Conservation (phyloP, 139 green algal genomes). For the Chlamydomonas sp. region DNA sequence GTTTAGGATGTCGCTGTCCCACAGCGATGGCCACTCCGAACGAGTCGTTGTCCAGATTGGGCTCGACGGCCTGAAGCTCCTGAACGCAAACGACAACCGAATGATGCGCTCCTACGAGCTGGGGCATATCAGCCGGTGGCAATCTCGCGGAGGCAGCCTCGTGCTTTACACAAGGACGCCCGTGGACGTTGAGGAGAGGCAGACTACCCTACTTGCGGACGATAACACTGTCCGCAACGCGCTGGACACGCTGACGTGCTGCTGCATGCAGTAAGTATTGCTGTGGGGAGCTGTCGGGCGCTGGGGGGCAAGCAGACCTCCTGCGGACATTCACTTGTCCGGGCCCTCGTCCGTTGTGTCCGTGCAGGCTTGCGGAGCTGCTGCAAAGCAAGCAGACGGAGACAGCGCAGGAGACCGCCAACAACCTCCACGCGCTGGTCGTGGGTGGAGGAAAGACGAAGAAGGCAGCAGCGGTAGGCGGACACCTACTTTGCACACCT, state of each 20-base stretch:
- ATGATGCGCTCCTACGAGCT: conserved; percentile 81
- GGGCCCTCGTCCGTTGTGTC: not conserved
- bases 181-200: conserved; percentile 85
- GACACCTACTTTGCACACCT: no score
- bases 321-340: not conserved
- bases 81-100: conserved; percentile 54
- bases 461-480: not conserved
- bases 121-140: conserved; percentile 77
- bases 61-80: conserved; percentile 84
- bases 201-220: conserved; percentile 74
- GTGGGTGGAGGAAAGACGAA: conserved; percentile 51
- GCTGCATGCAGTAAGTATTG: conserved; percentile 83
- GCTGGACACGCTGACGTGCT: conserved; percentile 89
- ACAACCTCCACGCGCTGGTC: conserved; percentile 65
- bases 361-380: conserved; percentile 81
- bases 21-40: conserved; percentile 47
- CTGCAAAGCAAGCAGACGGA: conserved; percentile 73
- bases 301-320: not conserved
- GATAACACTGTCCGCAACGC: conserved; percentile 73
- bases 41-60: conserved; percentile 75
- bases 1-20: conserved; percentile 49
- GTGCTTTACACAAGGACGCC: conserved; percentile 85
- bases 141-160: conserved; percentile 64
- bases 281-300: not conserved
- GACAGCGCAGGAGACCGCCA: conserved; percentile 59